These are phyloP conservation scores for Lentinula edodes DNA, from an alignment of 768 basidiomycete genomes.

Conservation along the genomic window DNA sequence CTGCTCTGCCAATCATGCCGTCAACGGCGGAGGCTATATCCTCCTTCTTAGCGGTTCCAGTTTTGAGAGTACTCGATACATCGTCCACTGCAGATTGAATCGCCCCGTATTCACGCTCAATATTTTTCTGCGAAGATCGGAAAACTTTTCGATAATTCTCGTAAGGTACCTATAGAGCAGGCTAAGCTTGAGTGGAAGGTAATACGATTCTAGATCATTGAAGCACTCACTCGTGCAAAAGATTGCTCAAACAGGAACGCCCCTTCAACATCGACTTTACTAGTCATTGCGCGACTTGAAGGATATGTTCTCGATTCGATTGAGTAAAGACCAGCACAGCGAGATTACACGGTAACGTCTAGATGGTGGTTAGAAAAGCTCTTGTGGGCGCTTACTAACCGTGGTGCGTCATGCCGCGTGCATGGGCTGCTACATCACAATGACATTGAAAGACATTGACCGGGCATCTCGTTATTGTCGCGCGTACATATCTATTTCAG, in stretches of 20 bases:
- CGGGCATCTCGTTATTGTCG: too few species aligned
- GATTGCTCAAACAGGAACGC: conserved; percentile 82
- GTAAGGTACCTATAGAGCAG: conserved; percentile 66
- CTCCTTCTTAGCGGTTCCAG: conserved; percentile 34
- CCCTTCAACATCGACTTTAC: conserved; percentile 67
- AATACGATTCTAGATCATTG: not conserved
- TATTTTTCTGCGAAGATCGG: conserved; percentile 71
- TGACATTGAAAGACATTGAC: too few species aligned
- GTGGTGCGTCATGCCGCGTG: too few species aligned
- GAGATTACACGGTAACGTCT: not conserved
- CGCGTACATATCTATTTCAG: too few species aligned
- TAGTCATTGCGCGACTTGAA: conserved; percentile 25
- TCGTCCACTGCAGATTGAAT: conserved; percentile 56
- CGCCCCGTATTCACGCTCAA: conserved; percentile 71
- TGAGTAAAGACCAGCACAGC: not conserved
- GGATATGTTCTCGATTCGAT: not conserved
- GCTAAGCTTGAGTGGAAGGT: not conserved
- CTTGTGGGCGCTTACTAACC: not conserved
- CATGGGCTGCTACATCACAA: too few species aligned
- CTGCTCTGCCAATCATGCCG: conserved; percentile 68
- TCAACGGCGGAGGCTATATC: conserved; percentile 62
- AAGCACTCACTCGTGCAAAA: conserved; percentile 55
- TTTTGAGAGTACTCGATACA: conserved; percentile 41
- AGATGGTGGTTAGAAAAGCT: not conserved
- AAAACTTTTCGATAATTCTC: conserved; percentile 90